Percentiles rank a stretch among this genome's conserved stretches.
These are phyloP conservation scores for Talaromyces islandicus DNA, from an alignment of 2,329 filamentous ascomycete species.

Conservation along the genomic window DNA sequence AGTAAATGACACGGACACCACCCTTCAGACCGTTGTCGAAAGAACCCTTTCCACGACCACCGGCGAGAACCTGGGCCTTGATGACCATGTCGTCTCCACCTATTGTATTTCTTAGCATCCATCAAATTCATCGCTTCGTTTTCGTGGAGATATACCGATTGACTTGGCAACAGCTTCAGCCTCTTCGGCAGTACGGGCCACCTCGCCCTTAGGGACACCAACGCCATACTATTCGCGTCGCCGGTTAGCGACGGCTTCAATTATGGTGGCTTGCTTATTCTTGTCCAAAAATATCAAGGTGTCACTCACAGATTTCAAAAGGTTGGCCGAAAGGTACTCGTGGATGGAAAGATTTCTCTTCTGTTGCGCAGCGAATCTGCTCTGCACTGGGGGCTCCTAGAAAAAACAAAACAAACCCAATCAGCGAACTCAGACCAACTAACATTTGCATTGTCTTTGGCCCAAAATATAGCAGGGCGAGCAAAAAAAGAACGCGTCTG, in stretches of 20 bases:
- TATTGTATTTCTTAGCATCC: slow-evolving; percentile 19
- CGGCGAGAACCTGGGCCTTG: slow-evolving; percentile 97
- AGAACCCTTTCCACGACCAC: slow-evolving; percentile 93
- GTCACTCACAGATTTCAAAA: slow-evolving; percentile 61
- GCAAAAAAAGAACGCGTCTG: neutral
- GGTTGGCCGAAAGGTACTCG: slow-evolving; percentile 93
- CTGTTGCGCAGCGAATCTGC: slow-evolving; percentile 63
- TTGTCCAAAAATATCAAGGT: neutral
- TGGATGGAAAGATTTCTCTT: slow-evolving; percentile 89
- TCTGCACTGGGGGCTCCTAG: slow-evolving; percentile 53
- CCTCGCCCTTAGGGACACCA: slow-evolving; percentile 82
- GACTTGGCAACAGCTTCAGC: slow-evolving; percentile 86
- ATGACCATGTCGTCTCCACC: slow-evolving; percentile 94
- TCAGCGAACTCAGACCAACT: slow-evolving; percentile 37
- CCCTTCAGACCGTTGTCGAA: slow-evolving; percentile 99
- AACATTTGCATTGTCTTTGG: neutral
- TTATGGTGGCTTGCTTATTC: neutral
- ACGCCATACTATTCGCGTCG: slow-evolving; percentile 69
- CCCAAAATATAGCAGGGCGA: neutral
- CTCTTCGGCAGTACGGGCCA: slow-evolving; percentile 76
- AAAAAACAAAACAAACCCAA: slow-evolving; percentile 31
- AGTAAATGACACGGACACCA: slow-evolving; percentile 98
- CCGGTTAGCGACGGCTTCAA: slow-evolving; percentile 17
- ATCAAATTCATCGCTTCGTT: neutral
- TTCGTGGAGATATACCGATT: slow-evolving; percentile 56